Evolutionary conservation across 768 basidiomycete genomes (phyloP).

Genomic region (Leucocoprinus sp.): DNA sequence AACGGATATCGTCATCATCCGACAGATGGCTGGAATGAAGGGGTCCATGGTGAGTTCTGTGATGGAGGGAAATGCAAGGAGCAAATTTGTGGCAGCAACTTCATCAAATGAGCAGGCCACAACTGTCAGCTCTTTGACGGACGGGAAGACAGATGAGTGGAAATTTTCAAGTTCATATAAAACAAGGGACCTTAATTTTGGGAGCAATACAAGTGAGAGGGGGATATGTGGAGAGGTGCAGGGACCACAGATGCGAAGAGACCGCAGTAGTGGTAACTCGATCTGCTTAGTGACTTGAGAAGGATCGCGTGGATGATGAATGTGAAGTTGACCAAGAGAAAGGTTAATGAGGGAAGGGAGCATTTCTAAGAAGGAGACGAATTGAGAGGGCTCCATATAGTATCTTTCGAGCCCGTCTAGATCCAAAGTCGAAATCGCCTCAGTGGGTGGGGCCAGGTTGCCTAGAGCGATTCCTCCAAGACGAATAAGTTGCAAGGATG

Average conservation of each 20-base stretch:
- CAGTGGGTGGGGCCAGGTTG: conserved; percentile 29
- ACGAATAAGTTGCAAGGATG: conserved; percentile 31
- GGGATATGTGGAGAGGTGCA: conserved; percentile 25
- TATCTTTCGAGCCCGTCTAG: conserved; percentile 32
- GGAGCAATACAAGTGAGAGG: conserved; percentile 28
- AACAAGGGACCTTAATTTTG: conserved; percentile 26
- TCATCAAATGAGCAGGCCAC: conserved; percentile 26
- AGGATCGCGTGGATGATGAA: conserved; percentile 27
- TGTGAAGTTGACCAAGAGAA: conserved; percentile 32
- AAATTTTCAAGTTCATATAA: conserved; percentile 29
- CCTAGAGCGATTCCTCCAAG: conserved; percentile 34
- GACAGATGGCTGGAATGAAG: conserved; percentile 23
- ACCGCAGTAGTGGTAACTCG: conserved; percentile 25
- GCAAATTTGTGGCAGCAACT: conserved; percentile 23
- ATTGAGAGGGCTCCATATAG: conserved; percentile 27
- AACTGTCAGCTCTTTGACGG: conserved; percentile 26
- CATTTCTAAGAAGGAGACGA: conserved; percentile 25
- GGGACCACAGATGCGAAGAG: conserved; percentile 33
- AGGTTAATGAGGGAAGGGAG: conserved; percentile 31
- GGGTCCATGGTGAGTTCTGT: conserved; percentile 27
- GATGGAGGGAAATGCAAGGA: conserved; percentile 28
- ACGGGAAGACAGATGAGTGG: conserved; percentile 23
- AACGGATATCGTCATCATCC: conserved; percentile 12
- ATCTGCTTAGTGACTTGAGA: conserved; percentile 21
- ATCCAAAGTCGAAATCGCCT: conserved; percentile 31